Percentiles rank a stretch among this genome's conserved stretches.
Evolutionary conservation across 2,329 filamentous ascomycete species (phyloP).

Genomic region (Phaeosphaeria sp.): DNA sequence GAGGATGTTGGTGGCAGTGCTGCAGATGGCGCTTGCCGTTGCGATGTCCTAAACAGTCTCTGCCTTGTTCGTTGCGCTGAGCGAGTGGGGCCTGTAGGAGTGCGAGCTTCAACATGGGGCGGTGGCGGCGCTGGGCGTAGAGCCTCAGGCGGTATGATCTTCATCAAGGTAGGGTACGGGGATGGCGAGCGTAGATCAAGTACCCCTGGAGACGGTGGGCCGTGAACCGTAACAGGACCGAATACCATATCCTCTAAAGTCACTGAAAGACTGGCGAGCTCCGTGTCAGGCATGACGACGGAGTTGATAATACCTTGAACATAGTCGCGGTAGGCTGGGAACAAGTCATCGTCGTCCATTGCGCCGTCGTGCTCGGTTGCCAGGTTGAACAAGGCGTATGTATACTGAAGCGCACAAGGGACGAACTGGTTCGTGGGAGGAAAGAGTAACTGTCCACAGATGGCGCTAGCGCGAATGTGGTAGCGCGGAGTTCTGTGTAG

Average conservation of each 20-base stretch:
- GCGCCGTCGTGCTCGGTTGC: slow-evolving; percentile 23
- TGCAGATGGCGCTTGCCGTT: neutral
- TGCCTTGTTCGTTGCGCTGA: slow-evolving; percentile 1
- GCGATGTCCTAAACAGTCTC: slow-evolving; percentile 1
- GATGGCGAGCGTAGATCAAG: slow-evolving; percentile 1
- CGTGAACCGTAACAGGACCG: neutral
- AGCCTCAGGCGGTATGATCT: slow-evolving; percentile 1
- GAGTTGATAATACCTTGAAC: slow-evolving; percentile 15
- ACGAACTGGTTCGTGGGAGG: neutral
- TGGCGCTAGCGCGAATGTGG: neutral
- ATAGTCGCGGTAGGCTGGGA: slow-evolving; percentile 32
- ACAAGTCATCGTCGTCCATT: slow-evolving; percentile 21
- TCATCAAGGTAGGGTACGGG: neutral
- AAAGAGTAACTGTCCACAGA: neutral
- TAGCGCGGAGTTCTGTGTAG: too few relatives aligned
- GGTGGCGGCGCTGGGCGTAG: neutral
- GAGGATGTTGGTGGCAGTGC: neutral
- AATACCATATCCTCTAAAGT: neutral
- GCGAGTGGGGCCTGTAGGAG: neutral
- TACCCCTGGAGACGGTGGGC: neutral
- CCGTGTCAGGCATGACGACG: neutral
- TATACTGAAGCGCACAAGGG: neutral
- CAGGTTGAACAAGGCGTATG: slow-evolving; percentile 24
- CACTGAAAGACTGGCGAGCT: neutral
- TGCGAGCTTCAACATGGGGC: neutral